Conservation (phyloP, 148 eudicot species). For the Rhododendron ferrugineum region DNA sequence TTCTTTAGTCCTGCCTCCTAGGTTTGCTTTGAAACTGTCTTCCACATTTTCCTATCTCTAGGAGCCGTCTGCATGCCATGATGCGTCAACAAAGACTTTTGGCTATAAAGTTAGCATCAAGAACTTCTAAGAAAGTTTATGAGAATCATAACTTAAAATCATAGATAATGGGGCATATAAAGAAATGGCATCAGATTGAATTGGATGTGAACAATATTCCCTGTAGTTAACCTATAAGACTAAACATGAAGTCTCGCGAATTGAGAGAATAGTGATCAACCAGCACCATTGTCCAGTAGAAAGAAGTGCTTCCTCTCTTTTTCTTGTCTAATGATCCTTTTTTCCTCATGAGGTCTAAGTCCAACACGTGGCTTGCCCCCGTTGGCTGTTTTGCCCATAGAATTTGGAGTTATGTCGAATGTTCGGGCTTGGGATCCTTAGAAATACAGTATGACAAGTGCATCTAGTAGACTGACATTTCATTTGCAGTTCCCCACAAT, state of each 20-base stretch:
- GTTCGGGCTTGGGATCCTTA: not conserved
- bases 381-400: not conserved
- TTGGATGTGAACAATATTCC: not conserved
- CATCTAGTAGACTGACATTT: not conserved
- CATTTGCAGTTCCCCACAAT: not conserved
- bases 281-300: not conserved
- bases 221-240: not conserved
- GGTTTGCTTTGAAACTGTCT: not conserved
- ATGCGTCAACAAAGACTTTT: not conserved
- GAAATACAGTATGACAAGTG: not conserved
- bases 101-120: not conserved
- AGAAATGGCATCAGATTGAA: not conserved
- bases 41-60: not conserved
- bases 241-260: not conserved
- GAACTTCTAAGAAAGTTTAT: not conserved
- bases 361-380: not conserved
- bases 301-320: not conserved
- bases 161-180: not conserved
- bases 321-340: not conserved
- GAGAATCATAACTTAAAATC: not conserved
- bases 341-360: not conserved
- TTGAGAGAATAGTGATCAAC: not conserved
- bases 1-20: not conserved
- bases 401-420: not conserved
- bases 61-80: slow-evolving; percentile 1